Evolutionary conservation across 1,139 yeast genomes (phyloP).

Genomic region (Yamadazyma kanchanaburiensis): DNA sequence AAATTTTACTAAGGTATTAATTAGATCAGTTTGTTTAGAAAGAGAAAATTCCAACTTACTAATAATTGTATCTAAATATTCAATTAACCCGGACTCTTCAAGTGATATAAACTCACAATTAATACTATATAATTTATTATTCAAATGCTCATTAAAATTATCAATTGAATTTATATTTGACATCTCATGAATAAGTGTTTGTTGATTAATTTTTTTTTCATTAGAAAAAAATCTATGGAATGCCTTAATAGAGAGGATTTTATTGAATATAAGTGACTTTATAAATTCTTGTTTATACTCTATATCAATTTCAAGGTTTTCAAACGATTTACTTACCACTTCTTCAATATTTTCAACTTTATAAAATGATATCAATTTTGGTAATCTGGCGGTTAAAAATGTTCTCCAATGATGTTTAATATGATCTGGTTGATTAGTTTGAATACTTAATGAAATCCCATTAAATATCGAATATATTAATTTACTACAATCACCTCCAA

Average conservation of each 20-base stretch:
- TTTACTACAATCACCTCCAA: slow-evolving; percentile 20
- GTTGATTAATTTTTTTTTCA: slow-evolving; percentile 33
- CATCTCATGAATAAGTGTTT: slow-evolving; percentile 20
- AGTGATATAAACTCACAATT: slow-evolving; percentile 55
- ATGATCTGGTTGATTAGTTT: slow-evolving; percentile 18
- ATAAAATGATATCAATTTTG: slow-evolving; percentile 16
- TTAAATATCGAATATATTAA: slow-evolving; percentile 18
- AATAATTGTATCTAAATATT: slow-evolving; percentile 23
- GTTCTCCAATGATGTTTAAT: slow-evolving; percentile 33
- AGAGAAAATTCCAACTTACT: slow-evolving; percentile 38
- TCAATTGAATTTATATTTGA: slow-evolving; percentile 15
- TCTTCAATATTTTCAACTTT: slow-evolving; percentile 17
- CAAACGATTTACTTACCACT: slow-evolving; percentile 13
- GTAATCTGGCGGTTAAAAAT: slow-evolving; percentile 30
- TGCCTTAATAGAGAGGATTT: slow-evolving; percentile 37
- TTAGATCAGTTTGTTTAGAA: slow-evolving; percentile 35
- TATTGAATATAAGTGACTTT: slow-evolving; percentile 41
- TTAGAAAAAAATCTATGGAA: slow-evolving; percentile 41
- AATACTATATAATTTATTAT: slow-evolving; percentile 39
- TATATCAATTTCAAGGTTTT: slow-evolving; percentile 19
- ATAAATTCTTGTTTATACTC: slow-evolving; percentile 56
- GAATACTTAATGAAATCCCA: slow-evolving; percentile 11
- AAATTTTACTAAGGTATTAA: slow-evolving; percentile 26
- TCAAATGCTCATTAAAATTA: slow-evolving; percentile 17
- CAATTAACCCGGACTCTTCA: slow-evolving; percentile 48